These are phyloP conservation scores for Fusarium siculi DNA, from an alignment of 2,329 filamentous ascomycete species.

Conservation along the genomic window DNA sequence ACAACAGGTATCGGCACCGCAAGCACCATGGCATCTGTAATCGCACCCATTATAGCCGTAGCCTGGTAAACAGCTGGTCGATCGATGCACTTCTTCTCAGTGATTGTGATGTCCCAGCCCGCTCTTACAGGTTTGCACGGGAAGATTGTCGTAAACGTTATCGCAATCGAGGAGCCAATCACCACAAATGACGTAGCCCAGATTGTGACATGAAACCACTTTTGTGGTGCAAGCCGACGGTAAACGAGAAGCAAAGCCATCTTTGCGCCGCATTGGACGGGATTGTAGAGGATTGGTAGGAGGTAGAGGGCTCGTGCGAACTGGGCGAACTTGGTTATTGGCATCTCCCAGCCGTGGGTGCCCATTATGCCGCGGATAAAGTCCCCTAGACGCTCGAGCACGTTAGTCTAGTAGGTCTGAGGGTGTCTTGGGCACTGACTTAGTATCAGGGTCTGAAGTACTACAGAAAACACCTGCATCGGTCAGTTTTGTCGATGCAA, in stretches of 20 bases:
- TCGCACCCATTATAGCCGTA: slow-evolving; percentile 10
- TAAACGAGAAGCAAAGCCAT: slow-evolving; percentile 17
- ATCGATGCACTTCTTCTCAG: slow-evolving; percentile 9
- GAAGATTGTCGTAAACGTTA: slow-evolving; percentile 20
- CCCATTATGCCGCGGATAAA: slow-evolving; percentile 22
- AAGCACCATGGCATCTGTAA: slow-evolving; percentile 17
- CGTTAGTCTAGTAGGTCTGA: not conserved
- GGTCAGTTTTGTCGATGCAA: not conserved
- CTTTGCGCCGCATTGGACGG: slow-evolving; percentile 15
- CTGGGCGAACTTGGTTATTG: slow-evolving; percentile 9
- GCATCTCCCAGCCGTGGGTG: slow-evolving; percentile 31
- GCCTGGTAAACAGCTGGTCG: slow-evolving; percentile 16
- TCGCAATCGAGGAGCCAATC: slow-evolving; percentile 19
- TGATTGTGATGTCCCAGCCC: slow-evolving; percentile 12
- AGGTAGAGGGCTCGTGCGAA: slow-evolving; percentile 7
- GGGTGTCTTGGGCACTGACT: not conserved
- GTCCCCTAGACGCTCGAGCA: not conserved
- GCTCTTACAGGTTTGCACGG: slow-evolving; percentile 9
- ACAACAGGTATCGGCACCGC: slow-evolving; percentile 16
- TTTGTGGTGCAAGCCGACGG: slow-evolving; percentile 5
- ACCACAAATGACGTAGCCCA: slow-evolving; percentile 8
- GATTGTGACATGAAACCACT: slow-evolving; percentile 10
- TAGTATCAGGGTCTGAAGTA: slow-evolving; percentile 18
- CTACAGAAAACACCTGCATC: slow-evolving; percentile 14
- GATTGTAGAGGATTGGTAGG: slow-evolving; percentile 27